Percentiles rank a stretch among this genome's conserved stretches.
phyloP scores from a whole-genome alignment of 2,329 filamentous ascomycete species.

The Parastagonospora nodorum region DNA sequence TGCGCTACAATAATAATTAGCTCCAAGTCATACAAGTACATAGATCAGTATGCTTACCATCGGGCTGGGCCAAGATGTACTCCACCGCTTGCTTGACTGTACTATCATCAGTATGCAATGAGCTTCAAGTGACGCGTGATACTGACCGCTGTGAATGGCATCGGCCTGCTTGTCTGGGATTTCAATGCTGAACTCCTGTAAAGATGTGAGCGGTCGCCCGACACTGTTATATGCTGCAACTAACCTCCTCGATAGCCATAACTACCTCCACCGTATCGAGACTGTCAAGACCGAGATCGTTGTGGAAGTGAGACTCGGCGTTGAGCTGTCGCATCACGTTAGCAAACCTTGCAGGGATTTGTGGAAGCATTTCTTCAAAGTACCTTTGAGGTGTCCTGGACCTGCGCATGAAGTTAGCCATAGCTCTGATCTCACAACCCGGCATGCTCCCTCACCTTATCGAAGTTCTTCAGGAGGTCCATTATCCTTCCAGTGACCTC shows the following conservation, averaged over 20 bases:
- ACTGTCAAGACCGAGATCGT: slow-evolving; percentile 95
- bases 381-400: slow-evolving; percentile 65
- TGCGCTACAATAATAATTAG: slow-evolving; percentile 40
- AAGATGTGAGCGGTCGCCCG: slow-evolving; percentile 14
- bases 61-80: slow-evolving; percentile 91
- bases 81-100: slow-evolving; percentile 91
- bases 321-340: slow-evolving; percentile 68
- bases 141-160: slow-evolving; percentile 88
- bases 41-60: slow-evolving; percentile 66
- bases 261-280: slow-evolving; percentile 99
- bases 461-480: slow-evolving; percentile 91
- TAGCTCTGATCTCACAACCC: slow-evolving; percentile 13
- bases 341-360: slow-evolving; percentile 16
- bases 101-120: slow-evolving; percentile 38
- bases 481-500: slow-evolving; percentile 93
- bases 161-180: slow-evolving; percentile 98
- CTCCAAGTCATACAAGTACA: neutral
- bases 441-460: slow-evolving; percentile 73
- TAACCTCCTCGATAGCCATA: slow-evolving; percentile 98
- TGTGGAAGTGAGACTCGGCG: slow-evolving; percentile 85
- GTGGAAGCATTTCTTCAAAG: slow-evolving; percentile 3
- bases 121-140: neutral
- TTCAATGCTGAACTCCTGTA: slow-evolving; percentile 84
- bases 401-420: slow-evolving; percentile 55
- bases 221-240: slow-evolving; percentile 21